phyloP scores from a whole-genome alignment of 768 basidiomycete genomes.

The Suillus plorans region DNA sequence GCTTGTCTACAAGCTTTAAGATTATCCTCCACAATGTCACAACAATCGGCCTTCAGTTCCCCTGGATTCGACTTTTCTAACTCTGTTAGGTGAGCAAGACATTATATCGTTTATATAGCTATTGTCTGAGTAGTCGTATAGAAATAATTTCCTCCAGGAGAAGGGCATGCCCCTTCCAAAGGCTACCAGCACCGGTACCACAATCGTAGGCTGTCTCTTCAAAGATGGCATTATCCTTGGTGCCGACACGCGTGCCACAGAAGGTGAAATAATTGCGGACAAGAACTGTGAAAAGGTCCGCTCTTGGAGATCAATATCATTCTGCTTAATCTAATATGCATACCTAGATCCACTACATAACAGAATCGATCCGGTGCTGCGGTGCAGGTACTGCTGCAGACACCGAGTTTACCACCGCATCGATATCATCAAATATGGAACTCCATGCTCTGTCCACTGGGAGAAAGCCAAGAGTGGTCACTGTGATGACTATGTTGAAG shows the following conservation, averaged over 20 bases:
- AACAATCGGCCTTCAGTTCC: conserved; percentile 47
- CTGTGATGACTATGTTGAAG: conserved; percentile 99
- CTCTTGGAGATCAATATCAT: conserved; percentile 3
- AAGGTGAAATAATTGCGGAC: conserved; percentile 92
- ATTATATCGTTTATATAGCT: background rate
- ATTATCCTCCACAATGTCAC: conserved; percentile 11
- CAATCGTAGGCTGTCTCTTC: conserved; percentile 95
- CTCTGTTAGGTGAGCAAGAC: conserved; percentile 52
- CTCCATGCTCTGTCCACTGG: conserved; percentile 89
- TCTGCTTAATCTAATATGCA: background rate
- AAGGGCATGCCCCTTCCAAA: conserved; percentile 77
- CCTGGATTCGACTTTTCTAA: conserved; percentile 83
- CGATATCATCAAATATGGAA: conserved; percentile 96
- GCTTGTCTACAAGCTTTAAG: background rate
- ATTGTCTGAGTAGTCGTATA: conserved; percentile 23
- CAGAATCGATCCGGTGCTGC: conserved; percentile 94
- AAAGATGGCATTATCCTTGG: conserved; percentile 92
- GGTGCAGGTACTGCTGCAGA: conserved; percentile 99
- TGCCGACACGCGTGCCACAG: conserved; percentile 95
- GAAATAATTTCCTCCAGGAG: conserved; percentile 70
- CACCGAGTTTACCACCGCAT: conserved; percentile 91
- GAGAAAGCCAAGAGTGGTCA: conserved; percentile 89
- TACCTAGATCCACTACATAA: conserved; percentile 91
- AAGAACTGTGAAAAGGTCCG: conserved; percentile 99
- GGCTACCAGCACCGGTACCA: conserved; percentile 93